phyloP scores from a whole-genome alignment of 2,329 filamentous ascomycete species.

The Canariomyces notabilis region DNA sequence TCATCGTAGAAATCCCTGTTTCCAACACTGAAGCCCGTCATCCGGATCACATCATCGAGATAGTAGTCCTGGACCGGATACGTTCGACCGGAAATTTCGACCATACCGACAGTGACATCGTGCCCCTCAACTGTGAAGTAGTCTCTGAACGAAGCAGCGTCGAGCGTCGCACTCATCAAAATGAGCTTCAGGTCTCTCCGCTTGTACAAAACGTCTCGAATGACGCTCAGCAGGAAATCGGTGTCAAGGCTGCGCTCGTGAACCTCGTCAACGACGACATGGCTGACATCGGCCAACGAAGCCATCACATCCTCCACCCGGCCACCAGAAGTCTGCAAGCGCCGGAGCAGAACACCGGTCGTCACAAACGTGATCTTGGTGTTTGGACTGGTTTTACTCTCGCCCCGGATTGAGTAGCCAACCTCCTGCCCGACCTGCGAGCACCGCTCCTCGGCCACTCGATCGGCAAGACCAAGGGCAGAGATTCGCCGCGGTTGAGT shows the following conservation, averaged over 20 bases:
- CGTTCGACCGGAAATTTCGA: constrained; percentile 85
- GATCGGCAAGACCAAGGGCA: constrained; percentile 86
- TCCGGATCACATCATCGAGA: constrained; percentile 77
- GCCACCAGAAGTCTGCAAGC: constrained; percentile 85
- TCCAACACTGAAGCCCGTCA: constrained; percentile 62
- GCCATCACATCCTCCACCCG: constrained; percentile 72
- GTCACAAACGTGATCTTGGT: constrained; percentile 96
- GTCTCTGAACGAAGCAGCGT: constrained; percentile 75
- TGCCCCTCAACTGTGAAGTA: constrained; percentile 71
- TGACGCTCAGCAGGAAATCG: constrained; percentile 83
- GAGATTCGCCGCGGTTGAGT: constrained; percentile 95
- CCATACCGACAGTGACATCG: constrained; percentile 61
- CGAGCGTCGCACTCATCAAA: constrained; percentile 93
- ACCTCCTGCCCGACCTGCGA: constrained; percentile 77
- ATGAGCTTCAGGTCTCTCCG: constrained; percentile 81
- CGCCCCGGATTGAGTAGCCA: constrained; percentile 86
- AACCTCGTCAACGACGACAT: constrained; percentile 93
- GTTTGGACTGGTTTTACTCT: constrained; percentile 66
- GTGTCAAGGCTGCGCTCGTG: constrained; percentile 94
- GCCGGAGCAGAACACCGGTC: constrained; percentile 83
- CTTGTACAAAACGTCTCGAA: constrained; percentile 72
- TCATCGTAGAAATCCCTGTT: constrained; percentile 38
- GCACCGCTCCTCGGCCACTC: constrained; percentile 89
- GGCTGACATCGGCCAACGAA: constrained; percentile 83
- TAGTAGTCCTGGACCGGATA: constrained; percentile 88